Conservation (phyloP, 2,329 filamentous ascomycete genomes). For the Pestalotiopsis sp. region DNA sequence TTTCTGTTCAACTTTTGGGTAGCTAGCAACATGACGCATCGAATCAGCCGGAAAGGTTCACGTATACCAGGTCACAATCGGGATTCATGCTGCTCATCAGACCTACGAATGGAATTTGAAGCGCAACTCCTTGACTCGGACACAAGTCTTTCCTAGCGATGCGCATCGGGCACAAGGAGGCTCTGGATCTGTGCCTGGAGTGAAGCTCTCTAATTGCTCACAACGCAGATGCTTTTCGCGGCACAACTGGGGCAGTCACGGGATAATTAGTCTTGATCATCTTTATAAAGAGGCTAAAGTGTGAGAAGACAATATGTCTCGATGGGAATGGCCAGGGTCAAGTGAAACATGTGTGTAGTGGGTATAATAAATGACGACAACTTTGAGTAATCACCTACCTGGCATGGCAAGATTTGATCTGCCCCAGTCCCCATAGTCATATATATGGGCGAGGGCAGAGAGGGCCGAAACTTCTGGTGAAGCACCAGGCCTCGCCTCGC, state of each 20-base stretch:
- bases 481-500: not conserved
- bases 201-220: not conserved
- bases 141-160: not conserved
- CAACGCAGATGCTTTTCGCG: constrained; percentile 8
- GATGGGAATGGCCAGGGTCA: not conserved
- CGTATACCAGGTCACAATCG: not conserved
- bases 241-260: not conserved
- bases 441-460: not conserved
- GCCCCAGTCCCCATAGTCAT: constrained; percentile 7
- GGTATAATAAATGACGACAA: not conserved
- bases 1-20: not conserved
- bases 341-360: not conserved
- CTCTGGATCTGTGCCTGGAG: not conserved
- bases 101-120: constrained; percentile 8
- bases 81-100: not conserved
- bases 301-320: too few species aligned
- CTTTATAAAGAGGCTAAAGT: not conserved
- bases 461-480: not conserved
- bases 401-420: constrained; percentile 1
- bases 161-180: constrained; percentile 3
- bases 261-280: not conserved
- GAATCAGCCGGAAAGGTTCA: not conserved
- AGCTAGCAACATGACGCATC: not conserved
- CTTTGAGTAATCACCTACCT: not conserved
- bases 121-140: constrained; percentile 1